Conservation (phyloP, 768 basidiomycete genomes). For the Lactarius indigo region DNA sequence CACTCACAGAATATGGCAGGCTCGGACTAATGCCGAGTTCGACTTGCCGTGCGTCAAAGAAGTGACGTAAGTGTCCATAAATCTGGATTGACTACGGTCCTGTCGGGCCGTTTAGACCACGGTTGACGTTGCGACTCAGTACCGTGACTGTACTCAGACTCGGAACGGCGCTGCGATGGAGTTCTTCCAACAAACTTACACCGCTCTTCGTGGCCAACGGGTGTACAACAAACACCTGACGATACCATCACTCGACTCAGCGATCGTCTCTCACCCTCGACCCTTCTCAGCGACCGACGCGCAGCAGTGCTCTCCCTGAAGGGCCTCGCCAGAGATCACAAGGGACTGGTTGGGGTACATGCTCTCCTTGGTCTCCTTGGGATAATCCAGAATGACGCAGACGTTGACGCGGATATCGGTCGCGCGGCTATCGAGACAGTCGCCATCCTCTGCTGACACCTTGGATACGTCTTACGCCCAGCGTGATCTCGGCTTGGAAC, state of each 20-base stretch:
- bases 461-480: constrained; percentile 45
- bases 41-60: no score
- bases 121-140: neutral
- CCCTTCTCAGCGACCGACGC: constrained; percentile 84
- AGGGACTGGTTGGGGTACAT: constrained; percentile 77
- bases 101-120: neutral
- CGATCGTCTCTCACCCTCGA: constrained; percentile 86
- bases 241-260: constrained; percentile 87
- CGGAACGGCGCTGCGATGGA: constrained; percentile 49
- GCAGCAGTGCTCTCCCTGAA: constrained; percentile 94
- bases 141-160: neutral
- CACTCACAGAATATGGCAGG: no score
- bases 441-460: constrained; percentile 75
- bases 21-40: no score
- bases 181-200: constrained; percentile 82
- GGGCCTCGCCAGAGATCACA: constrained; percentile 88
- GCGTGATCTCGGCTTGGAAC: constrained; percentile 76
- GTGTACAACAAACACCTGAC: constrained; percentile 74
- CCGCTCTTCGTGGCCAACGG: constrained; percentile 78
- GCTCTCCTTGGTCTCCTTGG: constrained; percentile 77
- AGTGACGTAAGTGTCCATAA: neutral
- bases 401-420: constrained; percentile 87
- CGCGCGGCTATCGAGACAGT: constrained; percentile 92
- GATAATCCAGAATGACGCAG: constrained; percentile 82
- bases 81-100: neutral